Evolutionary conservation across 352 stramenopile species (phyloP).

Genomic region (Globisporangium polare): DNA sequence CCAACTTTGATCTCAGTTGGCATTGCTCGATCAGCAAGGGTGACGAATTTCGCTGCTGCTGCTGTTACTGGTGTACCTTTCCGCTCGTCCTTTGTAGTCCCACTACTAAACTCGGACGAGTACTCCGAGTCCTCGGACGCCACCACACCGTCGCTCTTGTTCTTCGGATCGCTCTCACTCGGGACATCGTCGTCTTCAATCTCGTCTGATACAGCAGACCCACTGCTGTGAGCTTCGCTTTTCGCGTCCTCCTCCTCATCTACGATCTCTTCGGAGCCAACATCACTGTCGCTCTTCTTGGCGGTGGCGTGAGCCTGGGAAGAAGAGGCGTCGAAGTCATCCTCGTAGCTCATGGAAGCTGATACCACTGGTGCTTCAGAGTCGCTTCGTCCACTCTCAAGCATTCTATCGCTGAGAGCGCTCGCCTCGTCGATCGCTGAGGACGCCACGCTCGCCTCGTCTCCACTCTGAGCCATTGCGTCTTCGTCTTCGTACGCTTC

Average conservation of each 20-base stretch:
- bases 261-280: slow-evolving; percentile 1
- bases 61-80: background rate
- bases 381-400: background rate
- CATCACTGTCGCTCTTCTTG: background rate
- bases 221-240: background rate
- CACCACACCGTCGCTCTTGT: background rate
- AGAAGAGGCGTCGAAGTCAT: slow-evolving; percentile 42
- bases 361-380: slow-evolving; percentile 1
- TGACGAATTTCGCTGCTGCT: no score
- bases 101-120: slow-evolving; percentile 2
- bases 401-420: background rate
- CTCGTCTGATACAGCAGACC: background rate
- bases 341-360: slow-evolving; percentile 28
- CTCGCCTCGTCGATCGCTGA: background rate
- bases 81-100: background rate
- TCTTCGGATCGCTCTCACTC: background rate
- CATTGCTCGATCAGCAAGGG: background rate
- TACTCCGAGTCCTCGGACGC: background rate
- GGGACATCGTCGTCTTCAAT: slow-evolving; percentile 4
- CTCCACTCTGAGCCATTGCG: background rate
- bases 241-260: slow-evolving; percentile 1
- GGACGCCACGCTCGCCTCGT: background rate
- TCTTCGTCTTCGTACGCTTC: background rate
- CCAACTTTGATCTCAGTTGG: background rate
- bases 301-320: slow-evolving; percentile 8